Evolutionary conservation across 441 rosid species (phyloP).

Genomic region (Geranium incanum): DNA sequence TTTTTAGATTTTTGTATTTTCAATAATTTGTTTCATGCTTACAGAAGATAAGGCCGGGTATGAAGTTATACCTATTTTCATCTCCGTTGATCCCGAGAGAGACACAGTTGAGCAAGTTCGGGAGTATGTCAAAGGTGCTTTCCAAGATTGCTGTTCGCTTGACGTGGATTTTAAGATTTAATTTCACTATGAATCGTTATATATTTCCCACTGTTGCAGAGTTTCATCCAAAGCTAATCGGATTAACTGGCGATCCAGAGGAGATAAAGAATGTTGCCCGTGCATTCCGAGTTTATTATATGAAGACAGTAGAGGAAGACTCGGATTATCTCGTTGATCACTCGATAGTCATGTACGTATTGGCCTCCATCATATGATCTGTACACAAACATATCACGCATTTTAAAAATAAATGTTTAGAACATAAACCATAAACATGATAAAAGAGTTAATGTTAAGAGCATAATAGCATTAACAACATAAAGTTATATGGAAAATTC

Average conservation of each 20-base stretch:
- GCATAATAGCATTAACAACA: no score
- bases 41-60: conserved; percentile 68
- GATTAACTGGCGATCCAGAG: conserved; percentile 72
- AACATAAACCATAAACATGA: no score
- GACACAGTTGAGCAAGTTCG: conserved; percentile 83
- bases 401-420: neutral
- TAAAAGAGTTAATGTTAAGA: no score
- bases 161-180: neutral
- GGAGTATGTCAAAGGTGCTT: conserved; percentile 77
- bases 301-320: conserved; percentile 92
- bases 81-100: conserved; percentile 93
- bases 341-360: conserved; percentile 82
- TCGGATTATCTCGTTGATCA: conserved; percentile 97
- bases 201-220: conserved; percentile 35
- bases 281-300: conserved; percentile 81
- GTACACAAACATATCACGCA: neutral
- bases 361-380: neutral
- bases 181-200: neutral
- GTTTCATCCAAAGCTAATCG: conserved; percentile 77
- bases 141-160: neutral
- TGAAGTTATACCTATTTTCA: conserved; percentile 70
- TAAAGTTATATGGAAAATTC: no score
- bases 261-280: conserved; percentile 80
- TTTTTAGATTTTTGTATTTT: neutral
- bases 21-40: conserved; percentile 16